Evolutionary conservation across 768 basidiomycete species (phyloP).

Genomic region (Russula compacta): DNA sequence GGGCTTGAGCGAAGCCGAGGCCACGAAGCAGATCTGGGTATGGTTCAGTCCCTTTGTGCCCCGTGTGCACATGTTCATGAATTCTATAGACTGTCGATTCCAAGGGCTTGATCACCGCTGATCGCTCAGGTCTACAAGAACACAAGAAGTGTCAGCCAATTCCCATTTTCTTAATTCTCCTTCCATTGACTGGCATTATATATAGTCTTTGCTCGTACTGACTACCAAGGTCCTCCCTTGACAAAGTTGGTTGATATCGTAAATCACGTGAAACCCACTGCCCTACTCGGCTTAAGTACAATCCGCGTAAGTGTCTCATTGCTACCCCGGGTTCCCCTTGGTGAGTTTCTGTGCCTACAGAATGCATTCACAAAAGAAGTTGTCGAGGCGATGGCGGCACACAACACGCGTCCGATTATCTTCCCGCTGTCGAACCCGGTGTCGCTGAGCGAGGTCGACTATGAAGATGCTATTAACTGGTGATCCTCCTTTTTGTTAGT

Average conservation of each 20-base stretch:
- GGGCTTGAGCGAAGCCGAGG: slow-evolving; percentile 69
- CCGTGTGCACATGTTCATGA: neutral
- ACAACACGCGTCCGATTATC: slow-evolving; percentile 80
- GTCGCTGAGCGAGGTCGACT: slow-evolving; percentile 71
- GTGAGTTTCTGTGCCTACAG: slow-evolving; percentile 26
- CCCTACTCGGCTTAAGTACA: slow-evolving; percentile 81
- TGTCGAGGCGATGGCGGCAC: slow-evolving; percentile 67
- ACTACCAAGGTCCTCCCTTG: slow-evolving; percentile 71
- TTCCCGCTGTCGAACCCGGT: slow-evolving; percentile 92
- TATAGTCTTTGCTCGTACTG: slow-evolving; percentile 71
- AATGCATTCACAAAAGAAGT: slow-evolving; percentile 70
- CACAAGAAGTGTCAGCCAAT: slow-evolving; percentile 67
- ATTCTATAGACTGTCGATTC: slow-evolving; percentile 49
- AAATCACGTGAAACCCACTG: slow-evolving; percentile 77
- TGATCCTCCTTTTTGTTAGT: slow-evolving; percentile 28
- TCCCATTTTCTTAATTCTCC: neutral
- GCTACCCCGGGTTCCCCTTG: neutral
- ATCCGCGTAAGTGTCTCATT: slow-evolving; percentile 39
- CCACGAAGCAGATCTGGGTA: slow-evolving; percentile 68
- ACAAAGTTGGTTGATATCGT: slow-evolving; percentile 73
- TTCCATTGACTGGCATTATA: slow-evolving; percentile 24
- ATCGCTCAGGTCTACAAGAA: slow-evolving; percentile 61
- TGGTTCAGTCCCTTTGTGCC: neutral
- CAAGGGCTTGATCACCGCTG: slow-evolving; percentile 73
- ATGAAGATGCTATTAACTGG: slow-evolving; percentile 61